Base-by-base conservation (phyloP, 1,284 basidiomycete species). In the Pseudozyma thailandica region DNA sequence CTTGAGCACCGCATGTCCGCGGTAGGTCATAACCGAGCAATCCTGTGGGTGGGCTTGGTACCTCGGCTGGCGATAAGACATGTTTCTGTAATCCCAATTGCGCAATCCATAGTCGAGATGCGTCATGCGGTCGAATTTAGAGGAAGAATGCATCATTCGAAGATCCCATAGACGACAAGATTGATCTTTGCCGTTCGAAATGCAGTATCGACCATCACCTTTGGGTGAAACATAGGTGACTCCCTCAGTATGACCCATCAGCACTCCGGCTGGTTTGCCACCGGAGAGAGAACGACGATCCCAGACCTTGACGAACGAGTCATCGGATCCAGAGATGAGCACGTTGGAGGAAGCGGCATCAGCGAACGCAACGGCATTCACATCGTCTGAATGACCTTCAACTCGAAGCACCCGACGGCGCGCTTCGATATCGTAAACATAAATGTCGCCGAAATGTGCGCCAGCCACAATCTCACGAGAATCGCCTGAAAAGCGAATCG, bases 181-280 rank as follows among this genome's bases (percentile, higher is more conserved):
- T 81, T 98, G 95, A 81, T 98, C 96, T 84, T 98, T 98, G 46
- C 93, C 93, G 80, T 98, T 98, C n/a, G 92, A 94, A 33, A 98
- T 90, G 53, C 96, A 86, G 82, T 98, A 98, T 56, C 95, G 88
- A 7, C 94, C 95, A 78, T 98, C 96, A 12, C 93, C 85, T 52
- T 84, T 85, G 3, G 84, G 80, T 28, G 75, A 68, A 20, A 85
- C 82, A 42, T 77, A 84, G 8, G 82, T 83, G 46, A 83, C 72
- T 15, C 81, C 79, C 80, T 97, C 94, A 0, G 94, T 97, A 61
- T 98, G 95, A 0, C 96, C 95, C 21, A 93, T 90, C 1, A 98
- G 87, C 0, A 94, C 91, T 25, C 95, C 95, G 0, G 93, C 93
- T 2, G 95, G 93, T 72, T 91, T 92, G 44, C 86, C 87, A 2